phyloP scores from a whole-genome alignment of 306 rosid species.

The Vigna radiata region DNA sequence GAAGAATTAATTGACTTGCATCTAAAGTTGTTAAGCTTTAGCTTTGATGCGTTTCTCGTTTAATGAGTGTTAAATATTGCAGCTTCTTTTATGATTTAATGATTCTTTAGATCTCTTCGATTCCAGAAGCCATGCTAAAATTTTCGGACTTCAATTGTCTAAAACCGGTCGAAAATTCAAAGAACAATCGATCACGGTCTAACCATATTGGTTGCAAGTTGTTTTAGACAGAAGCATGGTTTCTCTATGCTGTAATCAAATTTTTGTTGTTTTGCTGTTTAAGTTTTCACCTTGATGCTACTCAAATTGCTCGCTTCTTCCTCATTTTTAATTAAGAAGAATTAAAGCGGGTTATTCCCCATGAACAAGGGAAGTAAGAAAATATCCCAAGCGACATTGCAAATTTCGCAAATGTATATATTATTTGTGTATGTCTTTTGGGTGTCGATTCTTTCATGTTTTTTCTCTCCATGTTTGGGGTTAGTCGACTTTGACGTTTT shows the following conservation, averaged over 20 bases:
- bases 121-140: background rate
- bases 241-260: background rate
- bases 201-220: background rate
- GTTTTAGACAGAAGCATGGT: background rate
- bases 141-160: background rate
- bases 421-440: background rate
- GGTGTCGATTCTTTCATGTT: background rate
- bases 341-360: background rate
- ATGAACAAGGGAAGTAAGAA: background rate
- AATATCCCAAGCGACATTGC: background rate
- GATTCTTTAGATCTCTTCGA: background rate
- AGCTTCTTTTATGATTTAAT: background rate
- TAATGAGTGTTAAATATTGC: background rate
- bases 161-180: background rate
- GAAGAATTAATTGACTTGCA: constrained; percentile 6
- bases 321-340: background rate
- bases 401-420: no score
- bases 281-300: background rate
- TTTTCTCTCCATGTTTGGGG: background rate
- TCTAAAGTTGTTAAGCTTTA: background rate
- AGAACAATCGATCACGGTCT: background rate
- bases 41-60: background rate
- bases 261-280: background rate
- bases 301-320: background rate
- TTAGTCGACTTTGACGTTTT: constrained; percentile 4